Evolutionary conservation across 2,329 filamentous ascomycete genomes (phyloP).

Genomic region (Erysiphe neolycopersici): DNA sequence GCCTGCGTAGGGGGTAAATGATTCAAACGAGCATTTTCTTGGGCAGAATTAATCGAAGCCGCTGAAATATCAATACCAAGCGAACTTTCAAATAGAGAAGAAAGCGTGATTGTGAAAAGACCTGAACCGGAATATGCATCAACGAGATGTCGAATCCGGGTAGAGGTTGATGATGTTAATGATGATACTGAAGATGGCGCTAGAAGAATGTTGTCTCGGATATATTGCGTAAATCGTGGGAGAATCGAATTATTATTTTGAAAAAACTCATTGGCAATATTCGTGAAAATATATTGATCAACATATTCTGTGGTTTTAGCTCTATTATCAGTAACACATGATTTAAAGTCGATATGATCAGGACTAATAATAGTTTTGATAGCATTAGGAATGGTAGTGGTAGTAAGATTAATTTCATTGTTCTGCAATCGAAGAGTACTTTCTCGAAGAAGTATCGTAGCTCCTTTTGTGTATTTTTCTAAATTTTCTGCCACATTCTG

Average conservation of each 20-base stretch:
- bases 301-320: constrained; percentile 69
- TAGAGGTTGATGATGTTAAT: constrained; percentile 6
- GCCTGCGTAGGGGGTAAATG: constrained; percentile 38
- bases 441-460: constrained; percentile 73
- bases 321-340: constrained; percentile 69
- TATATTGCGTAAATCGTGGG: constrained; percentile 59
- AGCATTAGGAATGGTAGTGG: constrained; percentile 9
- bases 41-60: constrained; percentile 52
- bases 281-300: constrained; percentile 55
- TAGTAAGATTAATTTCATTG: constrained; percentile 8
- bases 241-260: constrained; percentile 99
- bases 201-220: constrained; percentile 51
- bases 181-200: constrained; percentile 7
- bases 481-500: constrained; percentile 45
- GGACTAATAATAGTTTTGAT: constrained; percentile 15
- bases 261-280: constrained; percentile 87
- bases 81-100: constrained; percentile 55
- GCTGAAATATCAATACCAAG: constrained; percentile 77
- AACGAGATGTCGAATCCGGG: constrained; percentile 55
- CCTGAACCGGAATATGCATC: constrained; percentile 95
- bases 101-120: constrained; percentile 87
- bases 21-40: constrained; percentile 55
- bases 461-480: constrained; percentile 47
- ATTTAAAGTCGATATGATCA: constrained; percentile 49
- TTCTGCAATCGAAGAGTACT: constrained; percentile 43